Evolutionary conservation across 78 protist genomes (phyloP).

Genomic region (Goniomonas avonlea): DNA sequence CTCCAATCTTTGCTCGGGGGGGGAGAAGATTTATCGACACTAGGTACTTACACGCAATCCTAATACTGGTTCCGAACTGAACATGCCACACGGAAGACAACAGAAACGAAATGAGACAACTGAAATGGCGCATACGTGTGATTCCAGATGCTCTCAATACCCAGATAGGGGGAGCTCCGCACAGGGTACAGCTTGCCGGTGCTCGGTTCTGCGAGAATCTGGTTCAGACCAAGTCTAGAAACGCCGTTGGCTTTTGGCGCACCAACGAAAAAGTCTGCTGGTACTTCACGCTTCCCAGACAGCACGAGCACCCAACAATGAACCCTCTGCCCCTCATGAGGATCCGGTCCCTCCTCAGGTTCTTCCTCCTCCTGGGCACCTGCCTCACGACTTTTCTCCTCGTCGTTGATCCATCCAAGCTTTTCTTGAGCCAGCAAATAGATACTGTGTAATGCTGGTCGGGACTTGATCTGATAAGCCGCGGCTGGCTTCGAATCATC

Average conservation of each 20-base stretch:
- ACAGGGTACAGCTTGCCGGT: conserved; percentile 30
- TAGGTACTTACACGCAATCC: too few species aligned
- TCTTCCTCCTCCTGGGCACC: not conserved
- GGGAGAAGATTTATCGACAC: too few species aligned
- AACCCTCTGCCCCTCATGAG: conserved; percentile 34
- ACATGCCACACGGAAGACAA: too few species aligned
- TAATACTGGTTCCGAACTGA: too few species aligned
- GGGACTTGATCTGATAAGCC: too few species aligned
- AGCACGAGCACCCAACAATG: conserved; percentile 57
- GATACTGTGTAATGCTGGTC: too few species aligned
- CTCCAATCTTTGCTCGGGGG: too few species aligned
- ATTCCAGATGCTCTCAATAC: conserved; percentile 53
- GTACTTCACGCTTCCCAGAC: conserved; percentile 2
- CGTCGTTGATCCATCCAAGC: not conserved
- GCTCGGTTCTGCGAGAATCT: conserved; percentile 53
- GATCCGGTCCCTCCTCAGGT: conserved; percentile 32
- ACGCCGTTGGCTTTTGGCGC: too few species aligned
- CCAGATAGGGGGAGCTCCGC: conserved; percentile 3
- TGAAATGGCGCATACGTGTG: too few species aligned
- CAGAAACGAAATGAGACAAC: too few species aligned
- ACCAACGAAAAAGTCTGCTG: not conserved
- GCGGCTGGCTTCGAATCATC: too few species aligned
- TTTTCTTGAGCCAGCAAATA: not conserved
- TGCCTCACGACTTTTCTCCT: not conserved
- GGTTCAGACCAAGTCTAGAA: too few species aligned